Conservation (phyloP, 805 yeast species). For the Spathaspora girioi region DNA sequence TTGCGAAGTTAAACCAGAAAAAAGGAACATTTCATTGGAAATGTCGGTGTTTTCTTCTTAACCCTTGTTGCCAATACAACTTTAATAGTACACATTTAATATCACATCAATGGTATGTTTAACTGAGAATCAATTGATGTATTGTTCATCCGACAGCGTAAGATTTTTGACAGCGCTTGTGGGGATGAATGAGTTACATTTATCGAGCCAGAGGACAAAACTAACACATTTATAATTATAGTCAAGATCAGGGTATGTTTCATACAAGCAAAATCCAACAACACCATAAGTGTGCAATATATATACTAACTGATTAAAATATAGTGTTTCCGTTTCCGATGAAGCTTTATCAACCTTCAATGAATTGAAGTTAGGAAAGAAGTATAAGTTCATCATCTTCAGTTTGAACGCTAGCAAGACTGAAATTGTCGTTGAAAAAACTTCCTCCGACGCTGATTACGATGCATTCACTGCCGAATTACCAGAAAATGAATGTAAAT, state of each 20-base stretch:
- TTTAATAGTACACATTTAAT: not conserved
- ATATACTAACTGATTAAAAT: slow-evolving; percentile 5
- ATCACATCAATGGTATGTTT: slow-evolving; percentile 6
- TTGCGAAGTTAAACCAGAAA: not conserved
- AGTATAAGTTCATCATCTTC: slow-evolving; percentile 78
- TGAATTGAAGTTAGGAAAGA: slow-evolving; percentile 92
- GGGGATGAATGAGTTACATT: not conserved
- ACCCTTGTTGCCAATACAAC: not conserved
- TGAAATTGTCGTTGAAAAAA: slow-evolving; percentile 83
- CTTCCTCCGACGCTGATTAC: slow-evolving; percentile 72
- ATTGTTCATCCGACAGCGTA: not conserved
- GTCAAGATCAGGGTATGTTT: slow-evolving; percentile 33
- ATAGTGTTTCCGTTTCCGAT: slow-evolving; percentile 52
- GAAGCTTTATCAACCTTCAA: slow-evolving; percentile 93
- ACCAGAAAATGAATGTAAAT: slow-evolving; percentile 95
- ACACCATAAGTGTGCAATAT: not conserved
- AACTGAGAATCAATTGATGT: not conserved
- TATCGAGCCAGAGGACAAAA: not conserved
- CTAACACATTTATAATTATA: slow-evolving; percentile 8
- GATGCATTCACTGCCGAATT: slow-evolving; percentile 83
- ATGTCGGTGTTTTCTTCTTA: not conserved
- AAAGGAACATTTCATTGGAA: not conserved
- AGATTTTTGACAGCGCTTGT: not conserved
- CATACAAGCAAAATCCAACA: not conserved
- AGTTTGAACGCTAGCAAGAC: slow-evolving; percentile 82